Conservation (phyloP, 306 rosid species). For the Trichosanthes cucumerina region DNA sequence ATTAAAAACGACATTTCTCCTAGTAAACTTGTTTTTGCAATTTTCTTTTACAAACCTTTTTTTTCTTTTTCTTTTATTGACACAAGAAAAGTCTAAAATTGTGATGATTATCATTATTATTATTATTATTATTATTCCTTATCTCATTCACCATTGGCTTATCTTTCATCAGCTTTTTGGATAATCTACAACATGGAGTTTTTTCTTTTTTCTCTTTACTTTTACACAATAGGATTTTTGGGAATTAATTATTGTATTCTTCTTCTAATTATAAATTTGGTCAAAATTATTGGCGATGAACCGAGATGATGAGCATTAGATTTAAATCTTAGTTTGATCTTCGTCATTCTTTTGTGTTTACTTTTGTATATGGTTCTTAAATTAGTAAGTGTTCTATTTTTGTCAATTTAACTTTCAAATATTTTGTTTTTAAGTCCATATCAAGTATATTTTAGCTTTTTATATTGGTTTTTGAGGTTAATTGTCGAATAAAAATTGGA, state of each 20-base stretch:
- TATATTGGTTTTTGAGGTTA: no score
- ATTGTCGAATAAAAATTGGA: no score
- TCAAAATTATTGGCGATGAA: not conserved
- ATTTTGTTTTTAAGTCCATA: no score
- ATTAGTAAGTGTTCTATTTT: no score
- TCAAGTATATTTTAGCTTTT: no score
- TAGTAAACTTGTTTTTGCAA: not conserved
- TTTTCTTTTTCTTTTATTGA: not conserved
- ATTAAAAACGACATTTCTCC: constrained; percentile 5
- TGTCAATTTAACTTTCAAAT: no score
- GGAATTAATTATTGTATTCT: not conserved
- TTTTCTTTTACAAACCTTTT: not conserved
- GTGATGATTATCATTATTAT: no score
- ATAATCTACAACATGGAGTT: not conserved
- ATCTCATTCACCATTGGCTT: not conserved
- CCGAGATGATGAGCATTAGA: not conserved
- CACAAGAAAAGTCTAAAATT: not conserved
- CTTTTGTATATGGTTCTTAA: no score
- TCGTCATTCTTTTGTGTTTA: no score
- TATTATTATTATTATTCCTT: not conserved
- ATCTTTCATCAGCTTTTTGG: not conserved
- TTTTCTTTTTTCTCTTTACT: not conserved
- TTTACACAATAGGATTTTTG: not conserved
- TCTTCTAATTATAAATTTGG: not conserved
- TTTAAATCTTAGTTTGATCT: not conserved